Evolutionary conservation across 2,329 filamentous ascomycete genomes (phyloP).

Genomic region (Neofusicoccum ribis): DNA sequence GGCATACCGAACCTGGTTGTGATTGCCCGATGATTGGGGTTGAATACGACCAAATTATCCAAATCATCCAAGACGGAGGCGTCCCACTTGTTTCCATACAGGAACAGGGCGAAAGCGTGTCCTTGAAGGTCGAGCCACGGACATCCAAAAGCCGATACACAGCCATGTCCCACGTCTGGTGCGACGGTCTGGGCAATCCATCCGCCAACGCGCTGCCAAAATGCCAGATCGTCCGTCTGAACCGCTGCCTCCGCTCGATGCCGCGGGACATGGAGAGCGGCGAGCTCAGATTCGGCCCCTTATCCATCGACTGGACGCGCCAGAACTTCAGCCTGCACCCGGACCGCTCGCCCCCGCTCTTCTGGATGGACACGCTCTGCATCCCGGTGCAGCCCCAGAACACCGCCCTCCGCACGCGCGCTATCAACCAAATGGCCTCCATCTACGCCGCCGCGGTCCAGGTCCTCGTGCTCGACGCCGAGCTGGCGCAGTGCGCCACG

Average conservation of each 20-base stretch:
- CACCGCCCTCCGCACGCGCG: not conserved
- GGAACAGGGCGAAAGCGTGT: not conserved
- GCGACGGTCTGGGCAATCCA: constrained; percentile 24
- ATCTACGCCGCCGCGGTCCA: constrained; percentile 22
- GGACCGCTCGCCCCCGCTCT: not conserved
- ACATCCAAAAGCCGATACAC: constrained; percentile 4
- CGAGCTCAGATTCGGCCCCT: not conserved
- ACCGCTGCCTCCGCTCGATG: not conserved
- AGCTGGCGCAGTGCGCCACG: not conserved
- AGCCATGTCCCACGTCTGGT: constrained; percentile 24
- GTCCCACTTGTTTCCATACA: not conserved
- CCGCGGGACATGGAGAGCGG: not conserved
- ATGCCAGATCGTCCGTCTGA: constrained; percentile 18
- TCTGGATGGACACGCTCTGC: constrained; percentile 28
- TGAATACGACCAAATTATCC: not conserved
- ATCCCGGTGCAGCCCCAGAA: constrained; percentile 19
- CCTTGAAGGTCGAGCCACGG: constrained; percentile 9
- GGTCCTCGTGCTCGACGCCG: constrained; percentile 23
- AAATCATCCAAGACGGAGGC: not conserved
- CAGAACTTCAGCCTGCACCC: not conserved
- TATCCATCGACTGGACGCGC: constrained; percentile 13
- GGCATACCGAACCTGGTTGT: not conserved
- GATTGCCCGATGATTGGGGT: not conserved
- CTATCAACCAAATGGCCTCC: constrained; percentile 23
- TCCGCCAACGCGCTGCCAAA: constrained; percentile 20